These are phyloP conservation scores for Camellia granthamiana DNA, from an alignment of 148 eudicot species.

Conservation along the genomic window DNA sequence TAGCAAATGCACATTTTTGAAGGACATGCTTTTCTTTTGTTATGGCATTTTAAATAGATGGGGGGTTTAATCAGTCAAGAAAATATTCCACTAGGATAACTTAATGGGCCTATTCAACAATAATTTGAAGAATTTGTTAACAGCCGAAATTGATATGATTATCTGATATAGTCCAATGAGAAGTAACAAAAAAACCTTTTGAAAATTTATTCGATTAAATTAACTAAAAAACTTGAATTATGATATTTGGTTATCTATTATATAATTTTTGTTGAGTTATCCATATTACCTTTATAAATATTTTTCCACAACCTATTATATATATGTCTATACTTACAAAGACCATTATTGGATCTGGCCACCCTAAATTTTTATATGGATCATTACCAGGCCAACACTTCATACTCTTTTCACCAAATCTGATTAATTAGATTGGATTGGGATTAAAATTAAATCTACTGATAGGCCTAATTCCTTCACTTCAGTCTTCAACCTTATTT, in stretches of 20 bases:
- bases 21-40: background rate
- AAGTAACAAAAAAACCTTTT: background rate
- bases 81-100: background rate
- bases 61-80: background rate
- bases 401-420: no score
- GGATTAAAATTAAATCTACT: background rate
- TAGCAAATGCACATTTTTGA: background rate
- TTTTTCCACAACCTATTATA: background rate
- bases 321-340: background rate
- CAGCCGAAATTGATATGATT: background rate
- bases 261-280: background rate
- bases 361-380: no score
- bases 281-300: background rate
- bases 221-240: background rate
- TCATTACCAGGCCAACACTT: no score
- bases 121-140: background rate
- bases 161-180: background rate
- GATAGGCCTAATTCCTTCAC: background rate
- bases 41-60: background rate
- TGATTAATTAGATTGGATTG: no score
- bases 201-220: background rate
- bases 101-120: background rate
- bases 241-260: background rate
- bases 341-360: no score
- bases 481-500: constrained; percentile 1